Evolutionary conservation across 2,329 filamentous ascomycete genomes (phyloP), one percentile per base, ranked within the genome.

Genomic region (Colletotrichum sp.): DNA sequence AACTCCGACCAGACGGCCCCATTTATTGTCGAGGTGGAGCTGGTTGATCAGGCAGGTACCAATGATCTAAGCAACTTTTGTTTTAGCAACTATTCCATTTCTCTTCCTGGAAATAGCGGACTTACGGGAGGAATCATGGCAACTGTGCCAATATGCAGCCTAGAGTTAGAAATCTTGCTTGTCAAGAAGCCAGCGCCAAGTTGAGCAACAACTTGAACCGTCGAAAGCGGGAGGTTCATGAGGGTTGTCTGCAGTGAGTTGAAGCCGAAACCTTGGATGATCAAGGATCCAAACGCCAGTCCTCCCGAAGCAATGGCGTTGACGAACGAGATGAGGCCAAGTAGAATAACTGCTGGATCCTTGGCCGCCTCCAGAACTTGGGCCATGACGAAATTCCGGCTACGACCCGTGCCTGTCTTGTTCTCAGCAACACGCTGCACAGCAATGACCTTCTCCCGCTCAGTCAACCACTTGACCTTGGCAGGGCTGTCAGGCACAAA

Each of bases 241-340:
- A 92, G 86, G 22, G 89, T 87, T 1, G 89, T 88, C 79, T 92
- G 85, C 32, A 92, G 82, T 32, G 86, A 85, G 0, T 87, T 88
- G 80, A 91, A 92, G 4, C 89, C 88, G 65, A 92, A 91, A 7
- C 88, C 90, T 57, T 84, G 85, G 79, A 91, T 86, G 67, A 92
- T 88, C 32, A 92, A 32, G 27, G 73, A 76, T 1, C 73, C 73
- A 15, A 76, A 76, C 3, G 73, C 70, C 7, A 73, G 16, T 1
- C 70, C 73, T 1, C 73, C 73, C n/a, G 73, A 76, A 2, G 73
- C 73, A 19, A 76, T 76, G 3, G 73, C 73, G 12, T 76, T 76
- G 11, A 76, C 70, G 22, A 76, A 73, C 13, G 70, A 76, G 36
- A 76, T 65, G 6, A 76, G 57, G 2, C 81, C 81, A 12, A 83